Conservation (phyloP, 108 stramenopile species). For the Chaetoceros muelleri region DNA sequence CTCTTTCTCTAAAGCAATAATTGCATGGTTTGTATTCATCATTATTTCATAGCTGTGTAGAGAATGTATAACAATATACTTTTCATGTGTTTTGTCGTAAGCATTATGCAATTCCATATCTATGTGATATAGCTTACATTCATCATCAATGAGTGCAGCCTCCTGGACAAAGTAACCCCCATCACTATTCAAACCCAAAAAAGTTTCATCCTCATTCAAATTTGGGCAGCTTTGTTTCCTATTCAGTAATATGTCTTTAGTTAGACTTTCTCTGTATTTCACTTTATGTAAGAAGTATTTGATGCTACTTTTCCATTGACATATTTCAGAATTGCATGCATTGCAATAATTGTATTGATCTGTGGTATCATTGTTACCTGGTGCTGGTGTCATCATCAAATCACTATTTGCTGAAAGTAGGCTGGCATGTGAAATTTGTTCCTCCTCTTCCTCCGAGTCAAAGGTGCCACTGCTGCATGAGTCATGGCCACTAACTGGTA, state of each 20-base stretch:
- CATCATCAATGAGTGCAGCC: neutral
- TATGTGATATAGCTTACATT: neutral
- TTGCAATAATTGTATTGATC: neutral
- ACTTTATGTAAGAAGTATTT: neutral
- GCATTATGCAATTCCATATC: neutral
- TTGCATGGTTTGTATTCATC: slow-evolving; percentile 12
- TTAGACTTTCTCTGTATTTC: neutral
- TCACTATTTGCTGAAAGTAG: neutral
- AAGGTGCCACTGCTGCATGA: neutral
- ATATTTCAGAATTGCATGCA: neutral
- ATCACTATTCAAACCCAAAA: neutral
- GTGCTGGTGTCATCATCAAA: too few relatives aligned
- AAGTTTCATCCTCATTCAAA: neutral
- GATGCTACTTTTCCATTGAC: neutral
- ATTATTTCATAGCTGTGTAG: slow-evolving; percentile 19
- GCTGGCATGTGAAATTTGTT: neutral
- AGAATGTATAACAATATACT: slow-evolving; percentile 11
- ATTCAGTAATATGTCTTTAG: neutral
- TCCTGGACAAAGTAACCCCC: neutral
- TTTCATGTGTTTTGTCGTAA: slow-evolving; percentile 1
- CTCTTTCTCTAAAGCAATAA: slow-evolving; percentile 17
- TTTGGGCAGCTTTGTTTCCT: neutral
- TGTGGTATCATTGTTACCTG: too few relatives aligned
- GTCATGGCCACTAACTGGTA: neutral
- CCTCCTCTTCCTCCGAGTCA: neutral